These are phyloP conservation scores for Lycium barbarum DNA, from an alignment of 257 asterid species.

Conservation along the genomic window DNA sequence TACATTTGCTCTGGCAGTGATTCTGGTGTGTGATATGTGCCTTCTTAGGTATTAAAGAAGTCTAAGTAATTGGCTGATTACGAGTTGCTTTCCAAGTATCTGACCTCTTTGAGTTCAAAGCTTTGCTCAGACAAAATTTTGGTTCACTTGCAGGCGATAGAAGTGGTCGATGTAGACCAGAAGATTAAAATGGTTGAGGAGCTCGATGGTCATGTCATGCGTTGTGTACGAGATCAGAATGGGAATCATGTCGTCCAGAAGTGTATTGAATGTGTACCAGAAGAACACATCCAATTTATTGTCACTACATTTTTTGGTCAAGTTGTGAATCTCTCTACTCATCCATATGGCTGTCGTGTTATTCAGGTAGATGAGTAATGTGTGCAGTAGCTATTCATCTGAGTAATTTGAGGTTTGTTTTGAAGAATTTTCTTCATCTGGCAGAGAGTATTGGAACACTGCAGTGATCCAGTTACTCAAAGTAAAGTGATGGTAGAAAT, in stretches of 20 bases:
- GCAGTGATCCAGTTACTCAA: constrained; percentile 51
- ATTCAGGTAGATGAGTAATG: constrained; percentile 56
- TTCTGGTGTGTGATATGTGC: constrained; percentile 5
- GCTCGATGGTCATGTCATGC: constrained; percentile 92
- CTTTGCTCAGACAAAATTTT: constrained; percentile 8
- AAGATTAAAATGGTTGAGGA: constrained; percentile 93
- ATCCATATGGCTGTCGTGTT: constrained; percentile 82
- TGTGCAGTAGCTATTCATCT: constrained; percentile 21
- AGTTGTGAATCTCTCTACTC: constrained; percentile 74
- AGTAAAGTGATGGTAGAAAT: constrained; percentile 69
- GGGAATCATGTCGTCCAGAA: constrained; percentile 87
- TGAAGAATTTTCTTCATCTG: constrained; percentile 21
- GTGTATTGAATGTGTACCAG: constrained; percentile 71
- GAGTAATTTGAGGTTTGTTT: constrained; percentile 19
- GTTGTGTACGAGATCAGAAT: constrained; percentile 97
- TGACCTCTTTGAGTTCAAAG: not conserved
- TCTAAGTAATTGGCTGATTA: not conserved
- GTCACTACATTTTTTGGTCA: constrained; percentile 65
- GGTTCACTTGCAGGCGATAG: constrained; percentile 71
- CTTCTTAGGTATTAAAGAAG: not conserved
- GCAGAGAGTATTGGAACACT: constrained; percentile 76
- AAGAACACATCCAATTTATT: constrained; percentile 53
- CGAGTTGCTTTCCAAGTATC: constrained; percentile 15
- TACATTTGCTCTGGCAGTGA: constrained; percentile 7
- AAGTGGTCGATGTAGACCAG: constrained; percentile 92